These are phyloP conservation scores for Arthrobotrys pseudoclavata DNA, from an alignment of 2,329 filamentous ascomycete genomes.

Conservation along the genomic window DNA sequence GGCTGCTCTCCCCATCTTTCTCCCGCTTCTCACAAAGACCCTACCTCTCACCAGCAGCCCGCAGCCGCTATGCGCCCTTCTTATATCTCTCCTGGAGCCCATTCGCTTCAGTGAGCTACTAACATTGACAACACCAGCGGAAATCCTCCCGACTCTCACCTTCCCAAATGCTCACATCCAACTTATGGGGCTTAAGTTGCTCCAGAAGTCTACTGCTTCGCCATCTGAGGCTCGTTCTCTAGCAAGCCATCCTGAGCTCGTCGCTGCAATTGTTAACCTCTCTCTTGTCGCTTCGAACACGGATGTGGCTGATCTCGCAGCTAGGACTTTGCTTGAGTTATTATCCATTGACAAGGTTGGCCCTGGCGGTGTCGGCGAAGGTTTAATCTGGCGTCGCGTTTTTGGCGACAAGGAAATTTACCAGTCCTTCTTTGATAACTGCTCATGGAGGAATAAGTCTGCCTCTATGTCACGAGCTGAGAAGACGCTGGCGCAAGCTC, in stretches of 20 bases:
- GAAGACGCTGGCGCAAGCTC: conserved; percentile 51
- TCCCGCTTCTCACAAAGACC: conserved; percentile 58
- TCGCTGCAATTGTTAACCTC: conserved; percentile 56
- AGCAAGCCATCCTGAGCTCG: conserved; percentile 55
- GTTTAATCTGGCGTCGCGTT: conserved; percentile 56
- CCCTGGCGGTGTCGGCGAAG: conserved; percentile 50
- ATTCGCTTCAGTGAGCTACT: conserved; percentile 55
- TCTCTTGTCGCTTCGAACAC: conserved; percentile 55
- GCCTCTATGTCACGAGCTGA: conserved; percentile 56
- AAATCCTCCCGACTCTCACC: conserved; percentile 56
- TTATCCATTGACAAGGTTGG: conserved; percentile 52
- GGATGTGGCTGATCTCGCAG: conserved; percentile 51
- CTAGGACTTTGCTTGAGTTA: conserved; percentile 47
- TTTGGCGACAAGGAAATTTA: conserved; percentile 59
- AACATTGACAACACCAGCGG: conserved; percentile 54
- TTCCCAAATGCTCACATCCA: conserved; percentile 59
- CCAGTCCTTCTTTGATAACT: conserved; percentile 58
- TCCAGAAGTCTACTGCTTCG: conserved; percentile 53
- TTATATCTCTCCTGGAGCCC: conserved; percentile 49
- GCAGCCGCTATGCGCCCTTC: conserved; percentile 57
- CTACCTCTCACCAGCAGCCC: conserved; percentile 51
- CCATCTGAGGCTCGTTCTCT: conserved; percentile 52
- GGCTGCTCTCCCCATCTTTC: conserved; percentile 52
- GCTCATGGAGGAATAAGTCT: conserved; percentile 55
- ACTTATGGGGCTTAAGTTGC: conserved; percentile 52